A percentile compares a stretch with the other conserved stretches of the same genome.
These are phyloP conservation scores for Geranium rotundifolium DNA, from an alignment of 345 rosid genomes.

Conservation along the genomic window DNA sequence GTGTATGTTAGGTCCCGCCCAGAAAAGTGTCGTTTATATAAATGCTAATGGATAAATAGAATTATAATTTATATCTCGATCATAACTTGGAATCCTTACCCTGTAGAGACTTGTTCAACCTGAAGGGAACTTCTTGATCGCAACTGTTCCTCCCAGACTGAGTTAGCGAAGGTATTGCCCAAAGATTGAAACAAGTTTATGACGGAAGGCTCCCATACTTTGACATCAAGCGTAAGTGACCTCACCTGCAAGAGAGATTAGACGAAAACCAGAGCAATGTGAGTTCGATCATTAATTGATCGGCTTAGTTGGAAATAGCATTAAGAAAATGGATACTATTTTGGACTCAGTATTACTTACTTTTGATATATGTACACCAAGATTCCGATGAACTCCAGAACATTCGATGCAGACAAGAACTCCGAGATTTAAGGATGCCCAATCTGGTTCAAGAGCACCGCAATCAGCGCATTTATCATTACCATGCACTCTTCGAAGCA, in stretches of 20 bases:
- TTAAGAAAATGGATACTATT: not conserved
- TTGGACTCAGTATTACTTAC: constrained; percentile 19
- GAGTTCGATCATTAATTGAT: no score
- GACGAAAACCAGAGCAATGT: not conserved
- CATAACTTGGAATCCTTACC: constrained; percentile 31
- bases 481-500: constrained; percentile 65
- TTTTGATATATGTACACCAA: constrained; percentile 97
- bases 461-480: constrained; percentile 99
- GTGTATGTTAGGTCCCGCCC: constrained; percentile 13
- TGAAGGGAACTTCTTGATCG: constrained; percentile 70
- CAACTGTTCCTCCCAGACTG: constrained; percentile 95
- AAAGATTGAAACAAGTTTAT: constrained; percentile 89
- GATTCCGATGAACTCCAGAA: constrained; percentile 99
- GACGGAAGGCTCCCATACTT: constrained; percentile 97
- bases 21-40: constrained; percentile 1
- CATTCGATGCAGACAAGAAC: constrained; percentile 98
- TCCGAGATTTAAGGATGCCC: constrained; percentile 98
- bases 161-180: constrained; percentile 83
- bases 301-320: not conserved
- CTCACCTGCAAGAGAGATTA: constrained; percentile 58
- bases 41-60: constrained; percentile 6
- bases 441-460: constrained; percentile 95
- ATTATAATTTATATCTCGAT: not conserved
- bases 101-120: constrained; percentile 42
- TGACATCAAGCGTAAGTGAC: constrained; percentile 95